Percentiles rank a stretch among this genome's conserved stretches.
These are phyloP conservation scores for Globisporangium spinosum DNA, from an alignment of 352 stramenopile species.

Conservation along the genomic window DNA sequence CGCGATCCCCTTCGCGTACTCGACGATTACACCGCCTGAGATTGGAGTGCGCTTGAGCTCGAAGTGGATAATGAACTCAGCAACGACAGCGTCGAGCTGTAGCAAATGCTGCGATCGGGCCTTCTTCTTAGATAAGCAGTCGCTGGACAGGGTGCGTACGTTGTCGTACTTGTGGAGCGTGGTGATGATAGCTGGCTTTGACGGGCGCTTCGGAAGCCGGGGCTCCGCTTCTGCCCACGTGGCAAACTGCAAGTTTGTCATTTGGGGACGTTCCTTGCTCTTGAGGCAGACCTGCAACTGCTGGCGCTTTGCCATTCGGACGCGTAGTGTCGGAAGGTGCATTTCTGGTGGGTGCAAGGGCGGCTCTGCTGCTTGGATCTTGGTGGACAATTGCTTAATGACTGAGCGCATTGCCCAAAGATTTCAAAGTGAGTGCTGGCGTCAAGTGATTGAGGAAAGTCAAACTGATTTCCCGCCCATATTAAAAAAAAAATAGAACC, in stretches of 20 bases:
- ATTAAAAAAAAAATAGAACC: not conserved
- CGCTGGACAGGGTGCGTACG: not conserved
- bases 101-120: not conserved
- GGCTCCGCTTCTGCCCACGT: not conserved
- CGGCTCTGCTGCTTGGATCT: no score
- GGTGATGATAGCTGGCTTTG: not conserved
- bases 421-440: no score
- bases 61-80: not conserved
- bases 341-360: no score
- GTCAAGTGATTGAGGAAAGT: no score
- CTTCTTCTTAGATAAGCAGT: constrained; percentile 3
- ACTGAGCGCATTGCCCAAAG: no score
- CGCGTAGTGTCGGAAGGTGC: not conserved
- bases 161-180: not conserved
- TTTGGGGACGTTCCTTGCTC: not conserved
- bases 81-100: not conserved
- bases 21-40: no score
- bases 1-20: no score
- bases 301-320: not conserved
- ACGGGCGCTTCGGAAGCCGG: not conserved
- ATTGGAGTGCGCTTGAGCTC: not conserved
- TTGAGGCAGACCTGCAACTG: constrained; percentile 1
- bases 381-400: no score
- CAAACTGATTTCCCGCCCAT: not conserved
- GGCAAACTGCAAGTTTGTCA: not conserved